Percentiles rank a stretch among this genome's conserved stretches.
Conservation (phyloP, 495 filamentous ascomycete genomes). For the Xylona heveae region DNA sequence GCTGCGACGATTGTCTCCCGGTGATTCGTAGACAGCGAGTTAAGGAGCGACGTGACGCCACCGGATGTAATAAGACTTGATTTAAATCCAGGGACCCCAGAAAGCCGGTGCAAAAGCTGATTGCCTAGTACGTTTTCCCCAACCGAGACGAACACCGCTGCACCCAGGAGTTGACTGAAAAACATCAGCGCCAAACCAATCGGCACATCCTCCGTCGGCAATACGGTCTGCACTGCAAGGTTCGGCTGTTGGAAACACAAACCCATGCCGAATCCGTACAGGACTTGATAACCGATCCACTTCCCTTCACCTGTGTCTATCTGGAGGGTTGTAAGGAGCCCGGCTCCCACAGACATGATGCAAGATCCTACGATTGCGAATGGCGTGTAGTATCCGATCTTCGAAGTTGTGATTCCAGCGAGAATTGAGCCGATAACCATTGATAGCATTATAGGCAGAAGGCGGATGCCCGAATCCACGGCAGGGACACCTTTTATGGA, state of each 20-base stretch:
- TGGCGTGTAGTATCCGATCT: constrained; percentile 4
- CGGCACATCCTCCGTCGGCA: constrained; percentile 6
- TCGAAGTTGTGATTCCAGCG: constrained; percentile 2
- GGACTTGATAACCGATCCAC: constrained; percentile 7
- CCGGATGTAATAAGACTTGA: no score
- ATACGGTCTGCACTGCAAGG: constrained; percentile 7
- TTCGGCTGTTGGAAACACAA: constrained; percentile 3
- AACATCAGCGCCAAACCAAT: constrained; percentile 4
- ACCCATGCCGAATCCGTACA: constrained; percentile 5
- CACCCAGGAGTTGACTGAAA: constrained; percentile 6
- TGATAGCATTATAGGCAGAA: constrained; percentile 6
- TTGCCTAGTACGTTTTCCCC: constrained; percentile 6
- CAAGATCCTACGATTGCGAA: background rate
- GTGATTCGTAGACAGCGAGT: no score
- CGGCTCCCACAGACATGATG: constrained; percentile 1
- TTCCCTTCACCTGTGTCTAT: background rate
- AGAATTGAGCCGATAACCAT: constrained; percentile 4
- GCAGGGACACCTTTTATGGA: constrained; percentile 5
- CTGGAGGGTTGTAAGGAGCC: constrained; percentile 4
- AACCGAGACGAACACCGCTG: constrained; percentile 6
- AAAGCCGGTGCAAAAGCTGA: constrained; percentile 1
- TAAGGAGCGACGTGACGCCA: no score
- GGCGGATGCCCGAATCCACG: constrained; percentile 4
- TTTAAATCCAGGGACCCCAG: background rate
- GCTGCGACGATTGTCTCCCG: background rate